Evolutionary conservation across 140 eudicot species (phyloP), one percentile per base, ranked within the genome.

Genomic region (Erigeron philadelphicus): DNA sequence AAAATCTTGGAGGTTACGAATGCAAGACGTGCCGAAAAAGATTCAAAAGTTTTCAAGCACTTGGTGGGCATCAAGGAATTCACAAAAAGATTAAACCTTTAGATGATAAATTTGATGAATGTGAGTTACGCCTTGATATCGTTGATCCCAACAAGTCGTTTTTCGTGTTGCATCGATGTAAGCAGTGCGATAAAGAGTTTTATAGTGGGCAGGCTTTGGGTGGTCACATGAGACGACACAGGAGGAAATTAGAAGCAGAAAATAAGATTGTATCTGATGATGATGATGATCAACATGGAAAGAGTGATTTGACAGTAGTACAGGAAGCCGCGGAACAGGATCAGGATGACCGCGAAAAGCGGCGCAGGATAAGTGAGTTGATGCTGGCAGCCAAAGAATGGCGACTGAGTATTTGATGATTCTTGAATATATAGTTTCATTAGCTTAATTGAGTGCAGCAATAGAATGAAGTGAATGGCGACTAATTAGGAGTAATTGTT

Each of bases 211-310:
- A 57, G 25, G 81, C 81, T 53, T 62, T 76, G 67, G 81, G 81
- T 17, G 81, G 81, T 0, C 81, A 76, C 60, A 76, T 76, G 76
- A 53, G 66, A 11, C 66, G 38, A 1, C 81, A 70, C 15, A 42
- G 70, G 59, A 31, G 38, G 25, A 21, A 21, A n/a, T n/a, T n/a
- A 21, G 25, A 21, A 21, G 25, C 25, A 21, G 25, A 21, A 21
- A n/a, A n/a, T n/a, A n/a, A n/a, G n/a, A n/a, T n/a, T n/a, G n/a
- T n/a, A n/a, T n/a, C n/a, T n/a, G n/a, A n/a, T n/a, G n/a, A n/a
- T n/a, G n/a, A n/a, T n/a, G 38, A 31, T 31, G 38, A 31, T 31
- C 38, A 31, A 31, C 38, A 31, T 1, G 38, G 38, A 31, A 31
- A 2, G 38, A 31, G 38, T 31, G 38, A 31, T 31, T 31, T 31